Base-by-base conservation (phyloP, 2,329 filamentous ascomycete genomes). In the Aspergillus sp. region DNA sequence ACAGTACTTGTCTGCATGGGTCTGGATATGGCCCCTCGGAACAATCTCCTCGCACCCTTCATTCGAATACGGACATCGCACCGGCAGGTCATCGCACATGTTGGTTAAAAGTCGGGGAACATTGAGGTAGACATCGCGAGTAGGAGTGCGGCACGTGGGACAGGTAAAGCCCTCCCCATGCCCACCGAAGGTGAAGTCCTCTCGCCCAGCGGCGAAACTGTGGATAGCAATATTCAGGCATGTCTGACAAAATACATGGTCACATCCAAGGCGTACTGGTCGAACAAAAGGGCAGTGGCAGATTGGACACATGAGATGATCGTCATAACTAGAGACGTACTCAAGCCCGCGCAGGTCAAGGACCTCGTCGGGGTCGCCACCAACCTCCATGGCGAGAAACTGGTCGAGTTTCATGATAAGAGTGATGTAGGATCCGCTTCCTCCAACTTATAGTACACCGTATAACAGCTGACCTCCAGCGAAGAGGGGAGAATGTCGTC, bases 261-360 rank as follows among this genome's bases (percentile, higher is more conserved):
- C 84, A 71, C 85, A 88, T 62, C 82, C 77, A 48, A 85, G 74
- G 63, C 83, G 77, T 45, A 86, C 78, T 1, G 85, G 85, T 52
- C 80, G 75, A 55, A 86, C 79, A 65, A 87, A 86, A 7, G 85
- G 83, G 59, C 82, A 84, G 66, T 85, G 84, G 70, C 85, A 88
- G 62, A 88, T 87, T 15, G 84, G 80, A 67, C 85, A 88, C 75
- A 85, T 82, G 51, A 88, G 77, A 66, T 87, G 86, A 60, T 78
- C 78, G 68, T 87, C 84, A 67, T 82, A 82, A 27, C 73, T 69
- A 51, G 77, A 74, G 57, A 84, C 78, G 73, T 85, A 84, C 58
- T 87, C 85, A 63, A 88, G 79, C 39, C 77, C 69, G 55, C 83
- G 79, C 49, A 87, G 70, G 67, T 88, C 85, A 60, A 86, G 73